Conservation (phyloP, 2,329 filamentous ascomycete genomes). For the Xylariaceae sp. region DNA sequence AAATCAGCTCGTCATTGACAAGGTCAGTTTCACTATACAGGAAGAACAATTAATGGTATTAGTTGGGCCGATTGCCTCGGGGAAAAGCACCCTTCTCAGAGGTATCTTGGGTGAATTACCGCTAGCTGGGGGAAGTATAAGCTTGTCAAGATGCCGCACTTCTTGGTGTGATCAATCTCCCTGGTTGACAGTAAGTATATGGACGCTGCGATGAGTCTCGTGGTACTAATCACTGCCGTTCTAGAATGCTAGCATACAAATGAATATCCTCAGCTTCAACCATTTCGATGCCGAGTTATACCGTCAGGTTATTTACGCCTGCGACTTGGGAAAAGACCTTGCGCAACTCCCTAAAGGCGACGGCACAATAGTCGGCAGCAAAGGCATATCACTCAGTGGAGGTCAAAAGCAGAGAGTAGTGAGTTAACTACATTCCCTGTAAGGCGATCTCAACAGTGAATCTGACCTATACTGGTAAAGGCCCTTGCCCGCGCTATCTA, state of each 20-base stretch:
- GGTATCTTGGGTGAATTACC: neutral
- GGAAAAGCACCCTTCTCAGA: neutral
- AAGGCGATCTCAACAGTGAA: too few relatives aligned
- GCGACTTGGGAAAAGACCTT: conserved; percentile 21
- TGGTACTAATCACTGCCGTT: too few relatives aligned
- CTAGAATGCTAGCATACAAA: conserved; percentile 26
- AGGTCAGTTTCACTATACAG: neutral
- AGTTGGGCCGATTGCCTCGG: neutral
- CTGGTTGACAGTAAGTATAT: neutral
- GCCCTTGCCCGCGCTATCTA: conserved; percentile 9
- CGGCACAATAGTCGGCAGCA: conserved; percentile 14
- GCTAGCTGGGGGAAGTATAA: neutral
- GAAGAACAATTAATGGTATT: neutral
- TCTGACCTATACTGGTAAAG: neutral
- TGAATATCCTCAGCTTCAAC: conserved; percentile 28
- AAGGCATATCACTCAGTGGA: conserved; percentile 15
- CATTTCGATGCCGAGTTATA: conserved; percentile 28
- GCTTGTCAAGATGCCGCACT: neutral
- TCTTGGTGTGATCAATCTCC: neutral
- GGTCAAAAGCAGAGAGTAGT: conserved; percentile 20
- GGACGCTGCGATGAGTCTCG: too few relatives aligned
- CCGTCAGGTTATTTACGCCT: conserved; percentile 13
- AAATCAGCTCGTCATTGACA: neutral
- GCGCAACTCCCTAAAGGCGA: conserved; percentile 19
- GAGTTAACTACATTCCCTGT: neutral